Evolutionary conservation across 2,329 filamentous ascomycete genomes (phyloP).

Genomic region (Aspergillus tubingensis): DNA sequence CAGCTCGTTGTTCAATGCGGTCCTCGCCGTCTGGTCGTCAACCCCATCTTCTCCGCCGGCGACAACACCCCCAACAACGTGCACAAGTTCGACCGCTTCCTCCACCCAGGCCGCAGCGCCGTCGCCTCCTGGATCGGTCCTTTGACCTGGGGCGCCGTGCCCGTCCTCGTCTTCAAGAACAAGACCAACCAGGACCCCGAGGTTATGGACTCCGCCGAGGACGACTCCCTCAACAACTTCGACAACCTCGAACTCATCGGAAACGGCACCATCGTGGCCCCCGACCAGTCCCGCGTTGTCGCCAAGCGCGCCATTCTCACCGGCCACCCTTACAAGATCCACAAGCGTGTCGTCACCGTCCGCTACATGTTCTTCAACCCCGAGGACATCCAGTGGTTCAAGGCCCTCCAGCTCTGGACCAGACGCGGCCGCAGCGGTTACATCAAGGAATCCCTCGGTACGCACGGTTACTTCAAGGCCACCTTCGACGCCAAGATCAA

Average conservation of each 20-base stretch:
- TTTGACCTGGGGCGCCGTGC: slow-evolving; percentile 89
- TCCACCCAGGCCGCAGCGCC: slow-evolving; percentile 86
- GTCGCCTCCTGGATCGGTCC: slow-evolving; percentile 90
- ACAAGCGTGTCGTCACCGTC: slow-evolving; percentile 95
- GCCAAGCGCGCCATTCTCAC: slow-evolving; percentile 93
- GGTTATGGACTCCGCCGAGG: slow-evolving; percentile 48
- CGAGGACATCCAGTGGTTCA: slow-evolving; percentile 96
- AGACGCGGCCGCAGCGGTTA: slow-evolving; percentile 83
- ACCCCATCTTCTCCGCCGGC: slow-evolving; percentile 85
- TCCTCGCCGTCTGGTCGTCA: slow-evolving; percentile 80
- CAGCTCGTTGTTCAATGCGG: slow-evolving; percentile 91
- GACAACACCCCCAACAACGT: slow-evolving; percentile 94
- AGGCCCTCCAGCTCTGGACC: slow-evolving; percentile 93
- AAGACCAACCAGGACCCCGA: slow-evolving; percentile 38
- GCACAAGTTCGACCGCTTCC: slow-evolving; percentile 90
- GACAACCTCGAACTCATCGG: slow-evolving; percentile 69
- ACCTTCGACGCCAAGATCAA: slow-evolving; percentile 96
- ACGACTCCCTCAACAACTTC: slow-evolving; percentile 41
- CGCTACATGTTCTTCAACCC: slow-evolving; percentile 99
- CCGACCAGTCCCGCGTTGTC: slow-evolving; percentile 73
- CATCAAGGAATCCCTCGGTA: slow-evolving; percentile 91
- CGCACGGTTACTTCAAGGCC: slow-evolving; percentile 99
- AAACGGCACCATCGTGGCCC: slow-evolving; percentile 82
- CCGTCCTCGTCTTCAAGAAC: slow-evolving; percentile 80
- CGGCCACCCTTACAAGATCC: slow-evolving; percentile 96